These are phyloP conservation scores for Acanthochlamys bracteata DNA, from an alignment of 106 monocot genomes.

Conservation along the genomic window DNA sequence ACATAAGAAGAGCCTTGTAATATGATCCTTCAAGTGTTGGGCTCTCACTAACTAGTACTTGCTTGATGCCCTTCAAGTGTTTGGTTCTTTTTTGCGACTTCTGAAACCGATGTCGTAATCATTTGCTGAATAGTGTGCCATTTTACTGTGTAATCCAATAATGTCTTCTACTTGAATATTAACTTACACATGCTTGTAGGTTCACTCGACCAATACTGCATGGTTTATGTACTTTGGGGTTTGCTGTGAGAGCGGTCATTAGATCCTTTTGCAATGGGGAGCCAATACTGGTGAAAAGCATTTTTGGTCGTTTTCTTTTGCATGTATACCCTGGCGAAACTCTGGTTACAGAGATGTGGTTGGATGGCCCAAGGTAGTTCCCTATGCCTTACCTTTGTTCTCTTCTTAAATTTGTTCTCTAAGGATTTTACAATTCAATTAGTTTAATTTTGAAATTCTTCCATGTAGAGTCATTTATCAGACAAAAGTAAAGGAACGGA, in stretches of 20 bases:
- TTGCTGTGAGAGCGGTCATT: constrained; percentile 63
- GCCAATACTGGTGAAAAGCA: constrained; percentile 47
- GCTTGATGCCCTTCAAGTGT: no score
- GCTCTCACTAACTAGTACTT: no score
- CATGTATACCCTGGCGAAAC: constrained; percentile 96
- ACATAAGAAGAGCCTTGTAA: no score
- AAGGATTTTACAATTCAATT: no score
- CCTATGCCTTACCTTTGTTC: background rate
- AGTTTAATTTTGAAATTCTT: background rate
- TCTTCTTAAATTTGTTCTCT: no score
- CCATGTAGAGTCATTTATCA: constrained; percentile 53
- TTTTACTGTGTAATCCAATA: no score
- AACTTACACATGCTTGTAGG: constrained; percentile 22
- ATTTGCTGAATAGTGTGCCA: no score
- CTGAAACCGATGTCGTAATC: no score
- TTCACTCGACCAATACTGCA: constrained; percentile 86
- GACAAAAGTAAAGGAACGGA: constrained; percentile 83
- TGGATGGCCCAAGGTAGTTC: constrained; percentile 53
- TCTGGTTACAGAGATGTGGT: constrained; percentile 92
- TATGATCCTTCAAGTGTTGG: no score
- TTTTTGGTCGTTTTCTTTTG: constrained; percentile 82
- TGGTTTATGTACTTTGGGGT: constrained; percentile 80
- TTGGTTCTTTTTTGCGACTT: no score
- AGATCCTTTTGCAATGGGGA: constrained; percentile 68
- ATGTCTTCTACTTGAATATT: no score